These are phyloP conservation scores for Cornus florida DNA, from an alignment of 148 eudicot genomes.

Conservation along the genomic window DNA sequence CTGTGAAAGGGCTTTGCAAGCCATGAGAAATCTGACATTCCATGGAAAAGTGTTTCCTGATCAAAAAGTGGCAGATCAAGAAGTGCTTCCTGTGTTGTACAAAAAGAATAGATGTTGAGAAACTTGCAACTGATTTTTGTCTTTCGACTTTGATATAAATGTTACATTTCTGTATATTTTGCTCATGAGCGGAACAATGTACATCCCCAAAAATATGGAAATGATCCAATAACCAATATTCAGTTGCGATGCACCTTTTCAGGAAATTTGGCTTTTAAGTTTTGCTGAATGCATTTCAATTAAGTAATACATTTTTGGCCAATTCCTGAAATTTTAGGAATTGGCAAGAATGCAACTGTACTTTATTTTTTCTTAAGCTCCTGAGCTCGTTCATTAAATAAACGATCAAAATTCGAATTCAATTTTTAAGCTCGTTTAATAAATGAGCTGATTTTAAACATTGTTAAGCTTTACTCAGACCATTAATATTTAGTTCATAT, in stretches of 20 bases:
- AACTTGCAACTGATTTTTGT: slow-evolving; percentile 1
- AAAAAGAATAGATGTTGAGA: slow-evolving; percentile 13
- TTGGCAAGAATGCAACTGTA: too few relatives aligned
- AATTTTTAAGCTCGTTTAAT: too few relatives aligned
- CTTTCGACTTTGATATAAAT: slow-evolving; percentile 8
- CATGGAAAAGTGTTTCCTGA: neutral
- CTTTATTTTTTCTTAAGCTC: too few relatives aligned
- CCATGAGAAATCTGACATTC: neutral
- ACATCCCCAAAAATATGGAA: neutral
- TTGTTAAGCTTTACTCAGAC: too few relatives aligned
- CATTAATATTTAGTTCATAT: too few relatives aligned
- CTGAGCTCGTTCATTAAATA: too few relatives aligned
- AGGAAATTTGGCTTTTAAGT: neutral
- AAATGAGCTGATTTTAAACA: too few relatives aligned
- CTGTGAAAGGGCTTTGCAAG: neutral
- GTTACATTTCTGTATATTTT: slow-evolving; percentile 21
- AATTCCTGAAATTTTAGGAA: neutral
- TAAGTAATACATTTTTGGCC: neutral
- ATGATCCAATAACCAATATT: too few relatives aligned
- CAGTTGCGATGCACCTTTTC: neutral
- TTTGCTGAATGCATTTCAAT: neutral
- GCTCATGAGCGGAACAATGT: slow-evolving; percentile 9
- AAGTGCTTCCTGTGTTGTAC: slow-evolving; percentile 17
- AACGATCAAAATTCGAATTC: too few relatives aligned
- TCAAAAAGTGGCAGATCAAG: neutral